Percentiles rank a stretch among this genome's conserved stretches.
phyloP scores from a whole-genome alignment of 2,329 filamentous ascomycete genomes.

The Rhynchosporium graminicola region DNA sequence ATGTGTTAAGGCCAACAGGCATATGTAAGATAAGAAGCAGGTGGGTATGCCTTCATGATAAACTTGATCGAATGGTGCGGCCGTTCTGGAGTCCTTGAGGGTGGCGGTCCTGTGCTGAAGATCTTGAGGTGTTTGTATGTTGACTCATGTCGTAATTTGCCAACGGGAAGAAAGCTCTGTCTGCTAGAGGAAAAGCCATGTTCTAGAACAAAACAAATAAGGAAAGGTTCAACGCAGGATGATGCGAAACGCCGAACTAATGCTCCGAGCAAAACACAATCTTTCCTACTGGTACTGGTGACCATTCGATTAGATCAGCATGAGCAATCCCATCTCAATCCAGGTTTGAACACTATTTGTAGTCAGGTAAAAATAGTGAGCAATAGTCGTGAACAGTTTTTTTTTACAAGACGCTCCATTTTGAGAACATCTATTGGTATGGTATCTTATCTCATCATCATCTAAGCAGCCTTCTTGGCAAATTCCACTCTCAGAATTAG shows the following conservation, averaged over 20 bases:
- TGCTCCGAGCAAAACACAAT: background rate
- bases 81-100: too few relatives aligned
- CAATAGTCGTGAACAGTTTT: slow-evolving; percentile 6
- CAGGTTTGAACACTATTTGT: background rate
- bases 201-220: background rate
- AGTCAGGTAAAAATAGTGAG: background rate
- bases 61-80: too few relatives aligned
- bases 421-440: slow-evolving; percentile 15
- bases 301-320: background rate
- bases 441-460: slow-evolving; percentile 12
- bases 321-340: background rate
- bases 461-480: slow-evolving; percentile 66
- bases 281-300: background rate
- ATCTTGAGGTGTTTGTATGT: too few relatives aligned
- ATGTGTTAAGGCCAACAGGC: too few relatives aligned
- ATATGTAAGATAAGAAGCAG: too few relatives aligned
- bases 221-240: background rate
- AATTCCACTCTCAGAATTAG: slow-evolving; percentile 86
- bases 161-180: too few relatives aligned
- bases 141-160: too few relatives aligned
- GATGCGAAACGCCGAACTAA: background rate
- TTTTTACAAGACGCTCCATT: slow-evolving; percentile 22
- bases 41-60: too few relatives aligned
- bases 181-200: background rate
- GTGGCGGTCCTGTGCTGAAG: too few relatives aligned